These are phyloP conservation scores for Chaetomium sp. DNA, from an alignment of 2,329 filamentous ascomycete genomes.

Conservation along the genomic window DNA sequence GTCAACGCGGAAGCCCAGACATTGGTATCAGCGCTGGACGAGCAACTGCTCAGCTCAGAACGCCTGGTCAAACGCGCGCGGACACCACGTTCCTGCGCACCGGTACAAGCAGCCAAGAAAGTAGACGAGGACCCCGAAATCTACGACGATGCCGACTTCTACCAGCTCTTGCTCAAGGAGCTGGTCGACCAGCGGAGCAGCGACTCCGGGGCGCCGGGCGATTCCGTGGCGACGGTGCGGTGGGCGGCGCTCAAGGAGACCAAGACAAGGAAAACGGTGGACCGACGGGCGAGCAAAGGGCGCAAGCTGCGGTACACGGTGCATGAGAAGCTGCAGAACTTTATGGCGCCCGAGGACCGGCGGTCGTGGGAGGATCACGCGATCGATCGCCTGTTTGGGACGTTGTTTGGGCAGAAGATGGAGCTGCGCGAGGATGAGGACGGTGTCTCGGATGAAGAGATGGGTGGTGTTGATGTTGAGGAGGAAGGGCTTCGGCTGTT, in stretches of 20 bases:
- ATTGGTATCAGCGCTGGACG: constrained; percentile 60
- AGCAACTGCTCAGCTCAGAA: constrained; percentile 60
- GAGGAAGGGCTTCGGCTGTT: constrained; percentile 51
- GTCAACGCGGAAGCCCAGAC: constrained; percentile 47
- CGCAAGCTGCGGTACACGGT: constrained; percentile 90
- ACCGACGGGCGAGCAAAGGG: constrained; percentile 92
- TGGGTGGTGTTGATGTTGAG: constrained; percentile 44
- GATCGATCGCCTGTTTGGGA: constrained; percentile 69
- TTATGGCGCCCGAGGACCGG: constrained; percentile 88
- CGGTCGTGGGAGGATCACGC: constrained; percentile 73
- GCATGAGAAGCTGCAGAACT: constrained; percentile 95
- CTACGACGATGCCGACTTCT: constrained; percentile 94
- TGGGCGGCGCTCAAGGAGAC: constrained; percentile 67
- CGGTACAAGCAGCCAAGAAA: constrained; percentile 55
- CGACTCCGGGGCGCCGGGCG: constrained; percentile 47
- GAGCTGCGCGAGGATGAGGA: constrained; percentile 52
- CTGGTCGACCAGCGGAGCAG: constrained; percentile 82
- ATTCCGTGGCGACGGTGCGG: constrained; percentile 47
- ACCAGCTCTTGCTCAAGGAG: constrained; percentile 86
- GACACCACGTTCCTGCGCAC: constrained; percentile 70
- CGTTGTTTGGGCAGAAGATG: constrained; percentile 65
- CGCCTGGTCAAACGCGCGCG: constrained; percentile 63
- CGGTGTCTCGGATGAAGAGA: constrained; percentile 42
- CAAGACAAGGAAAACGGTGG: constrained; percentile 76
- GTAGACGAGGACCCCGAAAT: constrained; percentile 54